Evolutionary conservation across 140 eudicot genomes (phyloP).

Genomic region (Senecio squalidus): DNA sequence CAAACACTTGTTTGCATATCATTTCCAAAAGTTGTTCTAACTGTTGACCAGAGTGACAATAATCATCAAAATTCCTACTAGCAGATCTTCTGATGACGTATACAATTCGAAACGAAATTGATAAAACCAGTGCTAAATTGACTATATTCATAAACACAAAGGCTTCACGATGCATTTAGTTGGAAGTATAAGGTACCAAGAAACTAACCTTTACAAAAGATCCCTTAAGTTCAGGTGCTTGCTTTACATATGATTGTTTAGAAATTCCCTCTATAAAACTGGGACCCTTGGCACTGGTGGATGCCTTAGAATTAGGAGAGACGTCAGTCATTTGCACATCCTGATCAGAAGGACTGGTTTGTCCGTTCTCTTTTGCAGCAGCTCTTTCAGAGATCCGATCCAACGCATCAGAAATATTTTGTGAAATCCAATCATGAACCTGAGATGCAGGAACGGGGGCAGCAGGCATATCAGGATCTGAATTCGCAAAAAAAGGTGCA

Average conservation of each 20-base stretch:
- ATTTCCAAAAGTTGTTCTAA: too few relatives aligned
- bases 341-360: constrained; percentile 34
- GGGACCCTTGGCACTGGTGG: constrained; percentile 68
- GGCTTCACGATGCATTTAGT: too few relatives aligned
- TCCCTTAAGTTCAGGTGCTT: constrained; percentile 75
- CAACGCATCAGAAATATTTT: constrained; percentile 62
- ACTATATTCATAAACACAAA: too few relatives aligned
- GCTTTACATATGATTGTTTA: constrained; percentile 79
- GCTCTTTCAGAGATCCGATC: constrained; percentile 70
- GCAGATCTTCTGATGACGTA: too few relatives aligned
- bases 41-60: neutral
- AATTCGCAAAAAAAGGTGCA: constrained; percentile 91
- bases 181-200: neutral
- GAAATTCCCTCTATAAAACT: constrained; percentile 82
- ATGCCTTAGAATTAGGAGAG: constrained; percentile 49
- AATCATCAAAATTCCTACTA: neutral
- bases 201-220: constrained; percentile 50
- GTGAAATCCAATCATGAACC: constrained; percentile 31
- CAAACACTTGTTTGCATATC: neutral
- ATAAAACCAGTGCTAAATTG: too few relatives aligned
- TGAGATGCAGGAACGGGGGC: constrained; percentile 72
- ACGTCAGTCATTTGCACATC: constrained; percentile 90
- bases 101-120: too few relatives aligned
- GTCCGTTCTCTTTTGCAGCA: constrained; percentile 67
- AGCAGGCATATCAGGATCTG: constrained; percentile 99